Evolutionary conservation across 2,329 filamentous ascomycete species (phyloP), one percentile per base, ranked within the genome.

Genomic region (Curvularia spicifera): DNA sequence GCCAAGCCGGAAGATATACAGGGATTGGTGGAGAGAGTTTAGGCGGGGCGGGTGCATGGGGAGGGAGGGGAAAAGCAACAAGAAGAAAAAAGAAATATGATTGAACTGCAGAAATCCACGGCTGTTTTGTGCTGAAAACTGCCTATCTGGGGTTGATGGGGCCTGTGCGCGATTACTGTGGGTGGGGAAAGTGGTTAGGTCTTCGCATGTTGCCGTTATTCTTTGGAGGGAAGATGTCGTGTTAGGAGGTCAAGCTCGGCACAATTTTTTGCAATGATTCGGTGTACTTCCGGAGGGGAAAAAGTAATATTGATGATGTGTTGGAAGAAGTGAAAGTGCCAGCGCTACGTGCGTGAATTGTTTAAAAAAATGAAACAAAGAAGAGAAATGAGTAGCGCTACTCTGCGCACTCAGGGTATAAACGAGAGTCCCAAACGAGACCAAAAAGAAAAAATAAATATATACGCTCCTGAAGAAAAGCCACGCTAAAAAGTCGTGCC

Each of bases 401-500:
- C 35, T 26, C 9, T 26, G 40, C 13, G 20, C 13, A 5, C 24
- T n/a, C 42, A n/a, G 42, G 42, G 42, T 44, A 44, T 44, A 44
- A 44, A 37, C 15, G 13, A 44, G 6, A n/a, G 33, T 9, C 7
- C 26, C 26, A 8, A 28, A 28, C 26, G 26, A 9, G n/a, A 31
- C 10, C 10, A 9, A 31, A 31, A 31, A 28, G 15, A 43, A 43
- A 43, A 22, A 13, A 20, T 9, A 31, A 29, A 29, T 26, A 15
- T 24, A 43, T 12, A 24, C 37, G n/a, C 5, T 24, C 39, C 5
- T 22, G 3, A 26, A 26, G 6, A 2, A 5, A 6, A 15, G 22
- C 22, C 5, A n/a, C 8, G 7, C 53, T 42, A 55, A 51, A 57
- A 58, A 7, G 43, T 51, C 15, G 55, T 43, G 2, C 51, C 46